Evolutionary conservation across 495 filamentous ascomycete genomes (phyloP).

Genomic region (Aspergillus asperescens): DNA sequence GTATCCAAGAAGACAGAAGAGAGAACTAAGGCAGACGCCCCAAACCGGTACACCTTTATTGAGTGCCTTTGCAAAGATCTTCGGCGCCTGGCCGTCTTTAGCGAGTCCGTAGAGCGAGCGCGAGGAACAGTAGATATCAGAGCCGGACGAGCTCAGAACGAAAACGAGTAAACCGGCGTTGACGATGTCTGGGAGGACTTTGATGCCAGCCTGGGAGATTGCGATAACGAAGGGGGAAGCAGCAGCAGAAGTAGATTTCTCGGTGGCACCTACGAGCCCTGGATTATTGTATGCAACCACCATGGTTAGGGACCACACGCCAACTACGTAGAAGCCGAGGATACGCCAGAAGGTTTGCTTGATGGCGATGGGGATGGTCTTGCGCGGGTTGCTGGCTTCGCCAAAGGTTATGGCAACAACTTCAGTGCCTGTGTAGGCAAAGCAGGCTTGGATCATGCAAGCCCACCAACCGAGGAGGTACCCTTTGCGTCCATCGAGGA

Average conservation of each 20-base stretch:
- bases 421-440: constrained; percentile 10
- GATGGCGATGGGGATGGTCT: constrained; percentile 8
- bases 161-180: constrained; percentile 9
- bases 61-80: neutral
- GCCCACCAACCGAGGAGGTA: constrained; percentile 62
- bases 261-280: constrained; percentile 1
- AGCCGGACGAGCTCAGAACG: neutral
- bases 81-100: neutral
- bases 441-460: constrained; percentile 37
- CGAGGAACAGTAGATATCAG: constrained; percentile 9
- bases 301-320: constrained; percentile 4
- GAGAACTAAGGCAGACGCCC: neutral
- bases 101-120: constrained; percentile 6
- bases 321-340: constrained; percentile 6
- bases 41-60: neutral
- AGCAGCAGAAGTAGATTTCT: neutral
- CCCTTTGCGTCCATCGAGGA: neutral
- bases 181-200: constrained; percentile 5
- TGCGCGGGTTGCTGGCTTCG: neutral
- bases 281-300: neutral
- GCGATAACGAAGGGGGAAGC: constrained; percentile 13
- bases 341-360: constrained; percentile 13
- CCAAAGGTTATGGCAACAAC: constrained; percentile 11
- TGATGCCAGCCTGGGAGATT: neutral
- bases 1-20: neutral